Base-by-base conservation (phyloP, 768 basidiomycete species). In the Candolleomyces aberdarensis region DNA sequence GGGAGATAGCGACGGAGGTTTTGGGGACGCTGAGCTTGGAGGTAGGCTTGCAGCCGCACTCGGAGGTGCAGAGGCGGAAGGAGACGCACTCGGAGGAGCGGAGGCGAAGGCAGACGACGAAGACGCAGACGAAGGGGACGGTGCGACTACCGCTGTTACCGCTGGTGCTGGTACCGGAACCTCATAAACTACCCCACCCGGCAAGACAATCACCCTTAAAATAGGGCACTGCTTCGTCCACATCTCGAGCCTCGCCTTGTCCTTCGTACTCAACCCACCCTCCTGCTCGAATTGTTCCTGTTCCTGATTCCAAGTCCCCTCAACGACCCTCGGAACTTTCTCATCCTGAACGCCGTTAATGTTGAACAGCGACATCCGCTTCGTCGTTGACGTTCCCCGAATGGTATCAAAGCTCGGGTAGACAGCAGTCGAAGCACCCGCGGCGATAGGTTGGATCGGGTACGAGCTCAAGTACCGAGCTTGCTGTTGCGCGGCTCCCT, bases 181-280 rank as follows among this genome's bases (percentile, higher is more conserved):
- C 26, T 43, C 41, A 1, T 5, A 43, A 43, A 43, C 41, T 29
- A 43, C 57, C 19, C 48, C 41, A 13, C 62, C 64, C 22, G 56
- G 40, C 48, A 65, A 49, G 51, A 54, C 47, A n/a, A 65, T 53
- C 5, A 51, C 58, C 39, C 40, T 44, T n/a, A 59, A 31, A 7
- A 54, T 57, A 4, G 53, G 51, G 49, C 64, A 65, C 49, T 56
- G 54, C 17, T 57, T 63, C 20, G 50, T 60, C 64, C 64, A 65
- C n/a, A 51, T 57, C 36, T 62, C 49, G 4, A 65, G 22, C 50
- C 62, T 62, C 26, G 56, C 60, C 32, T 47, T 31, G 56, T 62
- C 61, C 15, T 61, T 53, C 3, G 57, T 20, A 55, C 47, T 7
- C 57, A 40, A 10, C 32, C 47, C n/a, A 54, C 47, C 40, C 6